Percentiles rank a stretch among this genome's conserved stretches.
Evolutionary conservation across 2,329 filamentous ascomycete species (phyloP).

Genomic region (Monosporascus sp.): DNA sequence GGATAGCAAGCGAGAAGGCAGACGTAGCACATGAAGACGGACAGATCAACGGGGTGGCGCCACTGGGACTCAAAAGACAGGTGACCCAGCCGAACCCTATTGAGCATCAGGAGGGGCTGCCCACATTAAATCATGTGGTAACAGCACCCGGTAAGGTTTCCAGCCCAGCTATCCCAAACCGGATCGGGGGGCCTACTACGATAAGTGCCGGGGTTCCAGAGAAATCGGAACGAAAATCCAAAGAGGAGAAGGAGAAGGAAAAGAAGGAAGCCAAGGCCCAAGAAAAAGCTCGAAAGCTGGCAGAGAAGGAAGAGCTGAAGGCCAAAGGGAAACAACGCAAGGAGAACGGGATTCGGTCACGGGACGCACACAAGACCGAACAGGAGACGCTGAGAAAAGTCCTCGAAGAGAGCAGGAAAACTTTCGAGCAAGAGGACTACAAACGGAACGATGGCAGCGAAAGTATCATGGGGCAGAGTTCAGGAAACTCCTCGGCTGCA

Average conservation of each 20-base stretch:
- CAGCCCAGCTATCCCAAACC: conserved; percentile 8
- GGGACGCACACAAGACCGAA: conserved; percentile 38
- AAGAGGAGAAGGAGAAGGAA: conserved; percentile 59
- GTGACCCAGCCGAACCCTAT: conserved; percentile 42
- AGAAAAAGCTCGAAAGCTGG: conserved; percentile 42
- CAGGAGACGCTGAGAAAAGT: conserved; percentile 56
- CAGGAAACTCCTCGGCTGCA: background rate
- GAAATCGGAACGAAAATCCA: conserved; percentile 34
- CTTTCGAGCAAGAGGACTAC: conserved; percentile 52
- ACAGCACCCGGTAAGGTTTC: conserved; percentile 49
- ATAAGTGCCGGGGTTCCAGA: conserved; percentile 8
- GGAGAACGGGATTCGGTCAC: conserved; percentile 28
- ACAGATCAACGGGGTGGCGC: conserved; percentile 37
- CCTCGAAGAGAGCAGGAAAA: conserved; percentile 48
- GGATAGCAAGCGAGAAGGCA: conserved; percentile 51
- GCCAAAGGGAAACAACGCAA: conserved; percentile 39
- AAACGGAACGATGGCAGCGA: conserved; percentile 49
- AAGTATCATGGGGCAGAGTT: conserved; percentile 6
- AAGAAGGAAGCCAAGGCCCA: conserved; percentile 62
- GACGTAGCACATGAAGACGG: conserved; percentile 46
- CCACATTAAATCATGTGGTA: conserved; percentile 58
- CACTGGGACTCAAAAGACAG: conserved; percentile 42
- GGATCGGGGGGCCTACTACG: conserved; percentile 17
- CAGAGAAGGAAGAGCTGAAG: conserved; percentile 42
- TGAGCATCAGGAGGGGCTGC: conserved; percentile 47